These are phyloP conservation scores for Epicoccum sorghinum DNA, from an alignment of 2,329 filamentous ascomycete genomes.

Conservation along the genomic window DNA sequence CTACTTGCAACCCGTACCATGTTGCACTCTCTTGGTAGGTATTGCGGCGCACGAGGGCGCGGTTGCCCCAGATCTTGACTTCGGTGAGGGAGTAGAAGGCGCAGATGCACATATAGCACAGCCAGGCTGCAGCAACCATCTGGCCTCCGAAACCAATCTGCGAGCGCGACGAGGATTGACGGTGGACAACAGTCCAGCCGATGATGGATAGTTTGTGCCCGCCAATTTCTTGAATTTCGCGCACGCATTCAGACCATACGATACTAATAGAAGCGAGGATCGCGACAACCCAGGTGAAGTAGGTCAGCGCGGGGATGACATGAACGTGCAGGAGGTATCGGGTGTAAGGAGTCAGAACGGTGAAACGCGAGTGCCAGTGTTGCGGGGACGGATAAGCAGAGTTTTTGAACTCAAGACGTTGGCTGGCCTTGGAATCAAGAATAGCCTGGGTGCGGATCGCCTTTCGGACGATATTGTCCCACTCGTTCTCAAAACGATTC, in stretches of 20 bases:
- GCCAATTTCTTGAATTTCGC: slow-evolving; percentile 65
- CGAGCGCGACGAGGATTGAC: slow-evolving; percentile 71
- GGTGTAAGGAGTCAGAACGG: slow-evolving; percentile 73
- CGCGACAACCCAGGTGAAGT: slow-evolving; percentile 70
- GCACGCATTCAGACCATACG: slow-evolving; percentile 92
- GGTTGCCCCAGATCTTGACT: slow-evolving; percentile 96
- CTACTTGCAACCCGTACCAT: slow-evolving; percentile 94
- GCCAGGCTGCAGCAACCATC: slow-evolving; percentile 82
- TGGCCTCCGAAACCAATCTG: slow-evolving; percentile 88
- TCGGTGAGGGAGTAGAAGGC: slow-evolving; percentile 87
- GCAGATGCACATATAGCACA: slow-evolving; percentile 93
- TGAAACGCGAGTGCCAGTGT: slow-evolving; percentile 59
- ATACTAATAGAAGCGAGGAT: slow-evolving; percentile 79
- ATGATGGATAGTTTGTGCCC: slow-evolving; percentile 73
- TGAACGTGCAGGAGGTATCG: slow-evolving; percentile 80
- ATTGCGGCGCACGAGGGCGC: slow-evolving; percentile 86
- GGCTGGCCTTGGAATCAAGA: slow-evolving; percentile 80
- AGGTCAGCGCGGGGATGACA: slow-evolving; percentile 70
- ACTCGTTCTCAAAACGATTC: slow-evolving; percentile 82
- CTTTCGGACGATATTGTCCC: slow-evolving; percentile 77
- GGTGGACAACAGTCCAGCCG: slow-evolving; percentile 72
- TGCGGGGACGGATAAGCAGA: slow-evolving; percentile 47
- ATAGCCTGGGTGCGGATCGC: slow-evolving; percentile 80
- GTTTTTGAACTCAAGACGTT: slow-evolving; percentile 76
- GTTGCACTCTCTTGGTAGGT: slow-evolving; percentile 93